Evolutionary conservation across 2,329 filamentous ascomycete species (phyloP).

Genomic region (Alternaria ethzedia): DNA sequence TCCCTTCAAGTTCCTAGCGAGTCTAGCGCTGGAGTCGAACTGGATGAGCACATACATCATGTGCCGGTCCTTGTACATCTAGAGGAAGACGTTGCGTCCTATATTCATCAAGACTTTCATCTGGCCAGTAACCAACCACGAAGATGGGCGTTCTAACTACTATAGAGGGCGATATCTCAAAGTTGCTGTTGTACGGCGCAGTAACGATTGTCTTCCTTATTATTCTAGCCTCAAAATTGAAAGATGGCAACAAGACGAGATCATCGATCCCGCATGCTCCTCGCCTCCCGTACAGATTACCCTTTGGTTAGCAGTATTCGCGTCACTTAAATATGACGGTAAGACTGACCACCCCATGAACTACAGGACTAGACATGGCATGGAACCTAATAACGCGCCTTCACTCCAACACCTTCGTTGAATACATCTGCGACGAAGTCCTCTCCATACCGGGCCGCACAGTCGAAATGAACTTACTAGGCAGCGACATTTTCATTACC

Average conservation of each 20-base stretch:
- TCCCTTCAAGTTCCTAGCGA: neutral
- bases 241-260: neutral
- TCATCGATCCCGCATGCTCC: constrained; percentile 1
- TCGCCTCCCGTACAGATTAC: constrained; percentile 4
- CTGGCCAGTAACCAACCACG: neutral
- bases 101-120: neutral
- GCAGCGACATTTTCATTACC: constrained; percentile 10
- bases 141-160: constrained; percentile 2
- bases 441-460: constrained; percentile 8
- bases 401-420: constrained; percentile 7
- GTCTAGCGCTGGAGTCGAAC: neutral
- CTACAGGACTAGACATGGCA: constrained; percentile 9
- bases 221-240: neutral
- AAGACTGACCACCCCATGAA: neutral
- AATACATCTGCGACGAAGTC: constrained; percentile 11
- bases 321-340: neutral
- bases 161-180: neutral
- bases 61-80: neutral
- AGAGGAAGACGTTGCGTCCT: neutral
- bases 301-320: neutral
- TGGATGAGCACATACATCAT: neutral
- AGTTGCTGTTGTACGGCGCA: neutral
- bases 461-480: constrained; percentile 11
- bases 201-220: neutral
- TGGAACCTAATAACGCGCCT: constrained; percentile 8